Evolutionary conservation across 2,329 filamentous ascomycete genomes (phyloP).

Genomic region (Pyrenophora graminea): DNA sequence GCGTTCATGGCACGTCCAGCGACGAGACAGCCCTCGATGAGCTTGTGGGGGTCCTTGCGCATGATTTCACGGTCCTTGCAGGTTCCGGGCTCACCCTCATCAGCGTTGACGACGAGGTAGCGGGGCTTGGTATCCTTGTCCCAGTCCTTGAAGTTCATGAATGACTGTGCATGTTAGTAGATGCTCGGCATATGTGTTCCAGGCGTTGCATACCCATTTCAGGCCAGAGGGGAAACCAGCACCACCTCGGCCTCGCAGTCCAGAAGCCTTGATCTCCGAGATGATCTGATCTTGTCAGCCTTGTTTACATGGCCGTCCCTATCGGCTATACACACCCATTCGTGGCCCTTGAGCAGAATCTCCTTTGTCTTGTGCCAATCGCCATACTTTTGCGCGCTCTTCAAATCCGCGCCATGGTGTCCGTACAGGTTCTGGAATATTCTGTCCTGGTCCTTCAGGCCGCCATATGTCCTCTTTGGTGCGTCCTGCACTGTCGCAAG

Average conservation of each 20-base stretch:
- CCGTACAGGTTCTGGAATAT: constrained; percentile 99
- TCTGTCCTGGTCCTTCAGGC: constrained; percentile 92
- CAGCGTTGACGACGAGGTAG: constrained; percentile 96
- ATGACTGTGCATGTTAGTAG: constrained; percentile 66
- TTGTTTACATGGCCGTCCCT: not conserved
- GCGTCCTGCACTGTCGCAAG: constrained; percentile 64
- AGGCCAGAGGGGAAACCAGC: constrained; percentile 96
- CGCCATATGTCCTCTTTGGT: constrained; percentile 73
- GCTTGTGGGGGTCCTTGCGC: constrained; percentile 99
- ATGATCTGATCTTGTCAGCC: constrained; percentile 69
- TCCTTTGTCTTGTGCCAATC: constrained; percentile 99
- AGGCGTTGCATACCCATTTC: constrained; percentile 80
- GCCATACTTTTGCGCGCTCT: constrained; percentile 95
- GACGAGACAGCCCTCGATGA: constrained; percentile 94
- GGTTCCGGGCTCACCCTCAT: constrained; percentile 97
- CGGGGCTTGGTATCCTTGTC: constrained; percentile 95
- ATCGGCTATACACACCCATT: constrained; percentile 66
- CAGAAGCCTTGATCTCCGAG: constrained; percentile 93
- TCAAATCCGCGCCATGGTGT: constrained; percentile 86
- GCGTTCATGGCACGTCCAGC: constrained; percentile 98
- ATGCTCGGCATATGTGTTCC: not conserved
- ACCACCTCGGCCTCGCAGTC: constrained; percentile 91
- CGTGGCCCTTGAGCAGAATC: constrained; percentile 93
- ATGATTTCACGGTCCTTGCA: constrained; percentile 99
- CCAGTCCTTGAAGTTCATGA: constrained; percentile 99